phyloP scores from a whole-genome alignment of 2,329 filamentous ascomycete genomes.

The Fusarium transvaalense region DNA sequence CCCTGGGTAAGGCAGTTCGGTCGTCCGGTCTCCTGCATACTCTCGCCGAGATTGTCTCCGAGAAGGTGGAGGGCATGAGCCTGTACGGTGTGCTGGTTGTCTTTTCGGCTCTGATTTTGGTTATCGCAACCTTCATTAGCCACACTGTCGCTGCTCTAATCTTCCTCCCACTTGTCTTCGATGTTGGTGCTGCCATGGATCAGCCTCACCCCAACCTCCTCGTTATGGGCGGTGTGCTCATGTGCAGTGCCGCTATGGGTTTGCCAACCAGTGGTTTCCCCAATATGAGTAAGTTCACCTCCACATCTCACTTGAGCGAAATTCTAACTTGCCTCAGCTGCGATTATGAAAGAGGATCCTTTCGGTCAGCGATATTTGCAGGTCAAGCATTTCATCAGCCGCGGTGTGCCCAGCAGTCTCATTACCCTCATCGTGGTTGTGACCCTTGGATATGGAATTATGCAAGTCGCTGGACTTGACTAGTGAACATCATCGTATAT shows the following conservation, averaged over 20 bases:
- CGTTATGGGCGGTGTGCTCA: conserved; percentile 94
- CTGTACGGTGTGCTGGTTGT: conserved; percentile 89
- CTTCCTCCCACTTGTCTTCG: conserved; percentile 88
- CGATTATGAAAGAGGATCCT: conserved; percentile 99
- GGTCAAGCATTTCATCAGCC: conserved; percentile 93
- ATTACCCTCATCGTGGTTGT: conserved; percentile 85
- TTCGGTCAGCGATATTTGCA: conserved; percentile 92
- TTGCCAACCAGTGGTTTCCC: conserved; percentile 96
- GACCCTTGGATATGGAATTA: conserved; percentile 89
- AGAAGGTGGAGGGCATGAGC: conserved; percentile 79
- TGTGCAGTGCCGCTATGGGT: conserved; percentile 97
- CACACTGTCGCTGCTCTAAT: conserved; percentile 97
- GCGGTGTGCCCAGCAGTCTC: conserved; percentile 90
- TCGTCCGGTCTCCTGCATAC: conserved; percentile 93
- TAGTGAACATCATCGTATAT: conserved; percentile 31
- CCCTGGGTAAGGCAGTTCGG: conserved; percentile 92
- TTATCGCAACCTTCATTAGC: conserved; percentile 97
- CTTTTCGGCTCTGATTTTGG: conserved; percentile 85
- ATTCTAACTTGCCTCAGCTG: conserved; percentile 68
- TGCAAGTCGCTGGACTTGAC: conserved; percentile 78
- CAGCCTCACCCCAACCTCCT: conserved; percentile 93
- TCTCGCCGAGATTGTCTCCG: conserved; percentile 82
- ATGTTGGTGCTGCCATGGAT: conserved; percentile 87
- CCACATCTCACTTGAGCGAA: not conserved
- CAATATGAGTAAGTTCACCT: conserved; percentile 90